Base-by-base conservation (phyloP, 2,329 filamentous ascomycete genomes). In the Aureobasidium sp. region DNA sequence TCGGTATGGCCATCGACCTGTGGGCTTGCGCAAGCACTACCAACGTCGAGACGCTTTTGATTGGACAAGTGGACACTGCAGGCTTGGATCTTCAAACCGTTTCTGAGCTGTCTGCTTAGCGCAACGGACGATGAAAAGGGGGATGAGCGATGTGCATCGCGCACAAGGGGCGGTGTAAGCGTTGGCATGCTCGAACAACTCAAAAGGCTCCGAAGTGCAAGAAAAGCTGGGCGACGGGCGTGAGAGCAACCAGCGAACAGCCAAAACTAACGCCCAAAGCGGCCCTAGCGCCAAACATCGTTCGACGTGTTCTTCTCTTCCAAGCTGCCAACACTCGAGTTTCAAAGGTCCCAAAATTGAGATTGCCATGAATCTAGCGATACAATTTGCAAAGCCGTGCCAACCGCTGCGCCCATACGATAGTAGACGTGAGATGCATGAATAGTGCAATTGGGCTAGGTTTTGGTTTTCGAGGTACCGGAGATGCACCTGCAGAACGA, bases 131-230 rank as follows among this genome's bases (percentile, higher is more conserved):
- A 42, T 49, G 29, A 41, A 60, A 60, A 60, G 36, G 56, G 47
- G 56, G 56, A 41, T 48, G 34, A 27, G n/a, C 31, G 31, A 59
- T 59, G 57, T 41, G 34, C 57, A 31, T 31, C 17, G 25, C 51
- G 57, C 57, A 42, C 57, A 51, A 60, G 34, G 29, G 36, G 57
- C 57, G 57, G 57, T 60, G 57, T 60, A 45, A 51, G 45, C 57
- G 45, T 60, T 51, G 55, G 55, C 55, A 58, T 58, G 55, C 55
- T 48, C 55, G 53, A 57, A 44, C 53, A 57, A 57, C 53, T 57
- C 39, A 57, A 57, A 57, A 44, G 27, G 39, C 41, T 57, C 7
- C 29, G 51, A 22, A 42, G 20, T 20, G 39, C 41, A 34, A 48
- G 17, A 36, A 36, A 36, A 47, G 55, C 55, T 42, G 55, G 42